Evolutionary conservation across 108 stramenopile species (phyloP).

Genomic region (Nitzschia sp.): DNA sequence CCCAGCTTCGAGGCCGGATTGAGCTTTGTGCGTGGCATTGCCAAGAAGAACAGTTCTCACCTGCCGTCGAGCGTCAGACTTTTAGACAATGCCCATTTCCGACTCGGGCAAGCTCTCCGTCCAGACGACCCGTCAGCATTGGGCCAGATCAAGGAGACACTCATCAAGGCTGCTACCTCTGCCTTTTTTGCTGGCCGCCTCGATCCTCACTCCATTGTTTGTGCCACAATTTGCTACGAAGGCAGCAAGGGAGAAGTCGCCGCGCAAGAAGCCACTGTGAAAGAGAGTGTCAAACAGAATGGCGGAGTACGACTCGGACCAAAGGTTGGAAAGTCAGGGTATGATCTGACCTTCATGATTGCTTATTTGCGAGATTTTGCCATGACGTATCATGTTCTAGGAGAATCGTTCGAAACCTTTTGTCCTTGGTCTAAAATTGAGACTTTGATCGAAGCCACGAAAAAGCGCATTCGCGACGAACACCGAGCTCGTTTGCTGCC

Average conservation of each 20-base stretch:
- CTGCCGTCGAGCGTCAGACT: constrained; percentile 88
- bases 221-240: constrained; percentile 90
- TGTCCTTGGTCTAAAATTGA: constrained; percentile 87
- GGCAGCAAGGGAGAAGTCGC: constrained; percentile 69
- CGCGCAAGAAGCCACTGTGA: constrained; percentile 60
- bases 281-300: constrained; percentile 41
- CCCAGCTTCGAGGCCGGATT: constrained; percentile 76
- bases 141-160: constrained; percentile 38
- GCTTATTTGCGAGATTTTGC: constrained; percentile 97
- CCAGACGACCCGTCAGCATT: constrained; percentile 41
- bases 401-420: constrained; percentile 94
- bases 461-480: constrained; percentile 65
- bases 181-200: neutral
- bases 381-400: constrained; percentile 83
- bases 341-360: constrained; percentile 93
- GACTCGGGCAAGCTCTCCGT: constrained; percentile 87
- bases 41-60: constrained; percentile 42
- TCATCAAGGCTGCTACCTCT: constrained; percentile 2
- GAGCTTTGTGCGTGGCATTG: constrained; percentile 71
- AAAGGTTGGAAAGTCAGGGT: constrained; percentile 78
- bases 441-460: constrained; percentile 58
- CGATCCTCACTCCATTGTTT: constrained; percentile 58
- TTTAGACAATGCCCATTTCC: constrained; percentile 93
- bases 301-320: constrained; percentile 84
- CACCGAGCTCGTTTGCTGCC: constrained; percentile 69